Evolutionary conservation across 2,329 filamentous ascomycete species (phyloP).

Genomic region (Claviceps sp.): DNA sequence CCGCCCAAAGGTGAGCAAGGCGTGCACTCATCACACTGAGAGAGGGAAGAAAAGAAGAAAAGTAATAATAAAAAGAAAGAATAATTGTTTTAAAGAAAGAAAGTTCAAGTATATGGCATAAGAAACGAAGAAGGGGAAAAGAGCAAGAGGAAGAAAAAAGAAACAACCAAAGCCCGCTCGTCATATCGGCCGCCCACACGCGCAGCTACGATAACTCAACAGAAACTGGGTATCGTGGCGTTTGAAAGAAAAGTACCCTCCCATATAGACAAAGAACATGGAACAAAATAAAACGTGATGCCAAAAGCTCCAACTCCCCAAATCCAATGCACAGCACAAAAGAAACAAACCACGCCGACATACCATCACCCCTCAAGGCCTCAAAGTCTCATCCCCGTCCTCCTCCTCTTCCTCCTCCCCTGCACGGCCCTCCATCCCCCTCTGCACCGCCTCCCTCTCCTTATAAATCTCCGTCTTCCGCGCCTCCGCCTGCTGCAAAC

Average conservation of each 20-base stretch:
- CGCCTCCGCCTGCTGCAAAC: slow-evolving; percentile 55
- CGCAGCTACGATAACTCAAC: not conserved
- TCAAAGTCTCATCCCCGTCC: slow-evolving; percentile 22
- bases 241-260: not conserved
- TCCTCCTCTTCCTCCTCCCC: slow-evolving; percentile 20
- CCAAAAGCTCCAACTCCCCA: not conserved
- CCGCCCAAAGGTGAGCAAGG: no score
- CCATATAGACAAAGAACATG: not conserved
- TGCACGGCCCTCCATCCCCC: slow-evolving; percentile 31
- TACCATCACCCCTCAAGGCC: slow-evolving; percentile 12
- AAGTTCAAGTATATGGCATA: not conserved
- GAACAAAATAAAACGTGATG: not conserved
- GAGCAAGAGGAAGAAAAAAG: not conserved
- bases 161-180: not conserved
- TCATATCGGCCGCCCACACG: not conserved
- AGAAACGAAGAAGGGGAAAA: not conserved
- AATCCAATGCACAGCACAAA: not conserved
- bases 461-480: slow-evolving; percentile 59
- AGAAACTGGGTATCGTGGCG: not conserved
- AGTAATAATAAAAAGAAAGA: not conserved
- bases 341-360: not conserved
- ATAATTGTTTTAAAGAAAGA: not conserved
- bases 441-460: slow-evolving; percentile 39
- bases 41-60: not conserved
- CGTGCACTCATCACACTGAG: no score